These are phyloP conservation scores for Penicillium sp. DNA, from an alignment of 2,329 filamentous ascomycete genomes.

Conservation along the genomic window DNA sequence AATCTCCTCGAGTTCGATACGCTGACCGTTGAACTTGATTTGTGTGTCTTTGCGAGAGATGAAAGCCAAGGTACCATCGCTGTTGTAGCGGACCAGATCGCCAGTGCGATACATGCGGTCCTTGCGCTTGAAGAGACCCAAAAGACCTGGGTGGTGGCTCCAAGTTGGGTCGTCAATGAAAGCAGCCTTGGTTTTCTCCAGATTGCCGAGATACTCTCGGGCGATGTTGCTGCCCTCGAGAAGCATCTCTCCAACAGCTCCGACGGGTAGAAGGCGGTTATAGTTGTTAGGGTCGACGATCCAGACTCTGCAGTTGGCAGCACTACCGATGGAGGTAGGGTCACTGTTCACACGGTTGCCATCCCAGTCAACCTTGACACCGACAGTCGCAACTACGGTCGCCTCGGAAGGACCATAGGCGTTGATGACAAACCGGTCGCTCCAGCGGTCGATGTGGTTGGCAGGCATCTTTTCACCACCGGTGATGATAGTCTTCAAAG, in stretches of 20 bases:
- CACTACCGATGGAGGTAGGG: conserved; percentile 39
- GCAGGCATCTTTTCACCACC: conserved; percentile 52
- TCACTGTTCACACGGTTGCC: conserved; percentile 35
- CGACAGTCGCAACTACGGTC: conserved; percentile 38
- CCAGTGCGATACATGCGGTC: conserved; percentile 45
- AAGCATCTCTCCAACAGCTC: conserved; percentile 53
- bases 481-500: conserved; percentile 47
- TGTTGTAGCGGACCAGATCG: conserved; percentile 42
- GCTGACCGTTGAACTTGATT: conserved; percentile 50
- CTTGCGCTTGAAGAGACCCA: conserved; percentile 26
- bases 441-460: conserved; percentile 50
- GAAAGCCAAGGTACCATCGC: conserved; percentile 38
- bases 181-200: conserved; percentile 37
- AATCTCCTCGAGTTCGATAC: conserved; percentile 52
- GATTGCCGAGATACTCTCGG: conserved; percentile 48
- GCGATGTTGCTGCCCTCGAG: conserved; percentile 53
- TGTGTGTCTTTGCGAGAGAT: conserved; percentile 39
- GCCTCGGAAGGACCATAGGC: conserved; percentile 50
- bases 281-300: conserved; percentile 44
- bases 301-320: conserved; percentile 41
- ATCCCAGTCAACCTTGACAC: conserved; percentile 35
- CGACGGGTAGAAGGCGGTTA: conserved; percentile 47
- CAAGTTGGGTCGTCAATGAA: conserved; percentile 42
- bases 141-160: conserved; percentile 26
- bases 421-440: conserved; percentile 49